Base-by-base conservation (phyloP, 2,329 filamentous ascomycete genomes). In the Trichoderma koningii region DNA sequence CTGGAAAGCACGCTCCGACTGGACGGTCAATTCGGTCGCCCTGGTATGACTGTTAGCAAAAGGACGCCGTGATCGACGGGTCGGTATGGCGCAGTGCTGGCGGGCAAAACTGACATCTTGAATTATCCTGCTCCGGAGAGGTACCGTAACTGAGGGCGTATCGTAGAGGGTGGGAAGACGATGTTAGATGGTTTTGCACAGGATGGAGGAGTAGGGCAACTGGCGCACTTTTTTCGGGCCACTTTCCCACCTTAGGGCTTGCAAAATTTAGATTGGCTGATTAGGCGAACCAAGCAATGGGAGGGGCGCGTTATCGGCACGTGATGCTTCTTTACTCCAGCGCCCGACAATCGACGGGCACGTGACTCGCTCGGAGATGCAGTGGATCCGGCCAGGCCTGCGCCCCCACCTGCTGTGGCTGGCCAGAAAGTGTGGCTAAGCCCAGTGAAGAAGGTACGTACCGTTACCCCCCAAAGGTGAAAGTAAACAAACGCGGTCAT, bases 1-100 rank as follows among this genome's bases (percentile, higher is more conserved):
- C 85, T 98, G 95, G 92, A 91, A 99, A 88, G 95, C 95, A 87
- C 95, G 94, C 90, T 99, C 95, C 82, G 92, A 96, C 90, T 99
- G 95, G 84, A 99, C 95, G 82, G 93, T 96, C 86, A 97, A 88
- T 87, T 97, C 93, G 88, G 93, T 97, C 81, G 93, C 93, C 93
- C 96, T 97, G 82, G 15, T 12, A 68, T 69, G 73, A 60, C 71
- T 69, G 74, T 77, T 72, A 77, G 75, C 70, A 51, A 70, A 70
- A 66, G 60, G 64, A 67, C 65, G 66, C 47, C 30, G n/a, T 53
- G 50, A 66, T 64, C 69, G 68, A 65, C 67, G 55, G 53, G 67
- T 38, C 34, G 34, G 12, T 38, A 38, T 67, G 45, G 67, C 63
- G 67, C 63, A 63, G 55, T 65, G 55, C 59, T 47, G 65, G 60